phyloP scores from a whole-genome alignment of 1,139 yeast genomes.

The Pichia terricola region DNA sequence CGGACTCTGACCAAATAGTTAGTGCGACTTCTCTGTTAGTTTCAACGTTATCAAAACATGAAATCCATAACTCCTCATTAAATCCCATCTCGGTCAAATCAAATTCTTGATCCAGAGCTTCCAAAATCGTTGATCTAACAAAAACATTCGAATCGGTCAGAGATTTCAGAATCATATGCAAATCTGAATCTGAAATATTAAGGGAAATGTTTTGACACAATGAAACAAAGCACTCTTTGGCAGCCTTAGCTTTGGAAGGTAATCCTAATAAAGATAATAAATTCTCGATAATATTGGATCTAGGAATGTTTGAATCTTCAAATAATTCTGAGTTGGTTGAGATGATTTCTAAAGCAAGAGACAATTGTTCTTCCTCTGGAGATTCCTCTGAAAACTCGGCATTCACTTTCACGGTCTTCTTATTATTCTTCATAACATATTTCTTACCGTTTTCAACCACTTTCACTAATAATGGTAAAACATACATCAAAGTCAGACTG shows the following conservation, averaged over 20 bases:
- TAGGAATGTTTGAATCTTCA: conserved; percentile 57
- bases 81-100: conserved; percentile 49
- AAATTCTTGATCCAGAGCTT: conserved; percentile 78
- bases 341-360: conserved; percentile 69
- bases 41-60: conserved; percentile 64
- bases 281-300: conserved; percentile 52
- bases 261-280: conserved; percentile 59
- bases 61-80: conserved; percentile 65
- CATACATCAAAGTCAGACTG: conserved; percentile 55
- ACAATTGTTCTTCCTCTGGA: conserved; percentile 77
- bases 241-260: conserved; percentile 69
- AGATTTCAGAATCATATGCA: conserved; percentile 48
- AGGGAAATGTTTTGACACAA: conserved; percentile 68
- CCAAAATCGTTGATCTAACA: conserved; percentile 72
- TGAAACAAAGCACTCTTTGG: conserved; percentile 74
- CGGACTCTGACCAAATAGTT: conserved; percentile 80
- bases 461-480: conserved; percentile 61
- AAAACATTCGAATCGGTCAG: conserved; percentile 50
- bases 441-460: conserved; percentile 53
- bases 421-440: conserved; percentile 42
- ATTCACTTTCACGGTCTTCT: conserved; percentile 29
- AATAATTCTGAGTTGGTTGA: conserved; percentile 70
- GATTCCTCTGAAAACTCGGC: conserved; percentile 71
- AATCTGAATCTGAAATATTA: conserved; percentile 46
- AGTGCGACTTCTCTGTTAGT: conserved; percentile 56